These are phyloP conservation scores for Stephania yunnanensis DNA, from an alignment of 164 flowering plant species.

Conservation along the genomic window DNA sequence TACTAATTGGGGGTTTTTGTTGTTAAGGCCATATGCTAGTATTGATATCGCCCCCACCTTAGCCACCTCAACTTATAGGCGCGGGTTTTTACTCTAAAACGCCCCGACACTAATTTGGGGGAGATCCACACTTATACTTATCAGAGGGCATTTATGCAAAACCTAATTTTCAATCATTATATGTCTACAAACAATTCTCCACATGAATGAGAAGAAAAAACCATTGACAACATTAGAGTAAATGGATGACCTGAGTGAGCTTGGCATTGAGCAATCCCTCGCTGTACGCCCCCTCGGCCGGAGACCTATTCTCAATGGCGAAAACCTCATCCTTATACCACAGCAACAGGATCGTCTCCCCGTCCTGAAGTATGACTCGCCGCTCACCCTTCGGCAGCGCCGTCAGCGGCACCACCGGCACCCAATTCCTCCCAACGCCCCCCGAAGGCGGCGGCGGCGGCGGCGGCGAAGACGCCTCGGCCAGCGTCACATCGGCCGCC, in stretches of 20 bases:
- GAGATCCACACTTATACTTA: no score
- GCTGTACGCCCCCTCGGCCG: conserved; percentile 89
- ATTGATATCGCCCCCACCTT: no score
- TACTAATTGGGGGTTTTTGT: no score
- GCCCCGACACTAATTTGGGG: no score
- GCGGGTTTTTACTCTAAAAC: no score
- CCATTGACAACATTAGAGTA: no score
- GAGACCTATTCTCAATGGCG: conserved; percentile 88
- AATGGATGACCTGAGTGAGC: conserved; percentile 49
- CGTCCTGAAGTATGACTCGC: conserved; percentile 79
- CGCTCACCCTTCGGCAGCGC: conserved; percentile 92
- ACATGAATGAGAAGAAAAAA: conserved; percentile 5
- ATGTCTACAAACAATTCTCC: neutral
- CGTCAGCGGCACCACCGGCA: conserved; percentile 79
- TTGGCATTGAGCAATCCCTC: conserved; percentile 90
- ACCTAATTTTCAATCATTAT: no score
- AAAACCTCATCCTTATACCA: conserved; percentile 82
- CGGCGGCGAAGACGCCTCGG: conserved; percentile 32
- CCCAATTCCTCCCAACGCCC: conserved; percentile 49
- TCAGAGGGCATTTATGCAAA: no score
- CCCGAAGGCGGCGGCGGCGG: conserved; percentile 25
- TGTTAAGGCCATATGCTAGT: no score
- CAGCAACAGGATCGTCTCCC: conserved; percentile 67
- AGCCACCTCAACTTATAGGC: no score
- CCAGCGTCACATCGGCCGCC: conserved; percentile 64